Evolutionary conservation across 2,329 filamentous ascomycete species (phyloP).

Genomic region (Bipolaris cookei): DNA sequence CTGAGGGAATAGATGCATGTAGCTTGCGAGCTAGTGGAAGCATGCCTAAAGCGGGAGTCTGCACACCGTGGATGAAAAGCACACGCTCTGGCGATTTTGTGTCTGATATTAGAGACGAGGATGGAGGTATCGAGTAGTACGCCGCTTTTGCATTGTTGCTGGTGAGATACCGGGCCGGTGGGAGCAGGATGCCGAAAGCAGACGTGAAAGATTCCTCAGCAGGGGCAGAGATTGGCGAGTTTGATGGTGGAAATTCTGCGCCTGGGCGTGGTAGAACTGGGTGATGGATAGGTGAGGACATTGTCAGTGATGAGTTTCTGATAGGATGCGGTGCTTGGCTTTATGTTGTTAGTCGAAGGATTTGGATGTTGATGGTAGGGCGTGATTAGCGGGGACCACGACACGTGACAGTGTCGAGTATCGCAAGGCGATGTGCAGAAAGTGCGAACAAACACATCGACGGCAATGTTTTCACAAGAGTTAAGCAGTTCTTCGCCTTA

Average conservation of each 20-base stretch:
- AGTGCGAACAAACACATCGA: background rate
- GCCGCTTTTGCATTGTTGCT: conserved; percentile 48
- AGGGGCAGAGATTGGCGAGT: conserved; percentile 45
- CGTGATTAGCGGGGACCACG: background rate
- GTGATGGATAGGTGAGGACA: background rate
- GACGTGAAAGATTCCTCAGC: conserved; percentile 47
- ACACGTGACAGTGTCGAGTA: background rate
- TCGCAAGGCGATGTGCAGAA: background rate
- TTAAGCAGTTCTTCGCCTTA: no score
- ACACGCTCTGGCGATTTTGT: conserved; percentile 34
- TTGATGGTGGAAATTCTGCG: background rate
- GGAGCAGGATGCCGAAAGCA: conserved; percentile 51
- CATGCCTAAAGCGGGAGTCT: conserved; percentile 59
- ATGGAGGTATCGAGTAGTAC: conserved; percentile 51
- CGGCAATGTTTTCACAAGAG: no score
- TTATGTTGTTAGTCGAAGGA: background rate
- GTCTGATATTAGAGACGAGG: conserved; percentile 42
- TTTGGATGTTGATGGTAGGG: conserved; percentile 4
- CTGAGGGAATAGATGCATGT: conserved; percentile 41
- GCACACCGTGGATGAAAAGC: conserved; percentile 59
- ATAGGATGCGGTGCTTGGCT: background rate
- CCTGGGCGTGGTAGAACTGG: conserved; percentile 39
- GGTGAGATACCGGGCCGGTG: conserved; percentile 45
- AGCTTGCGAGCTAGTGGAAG: conserved; percentile 52
- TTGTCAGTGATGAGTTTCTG: background rate